phyloP scores from a whole-genome alignment of 169 alveolate genomes.

The Plasmodium vivax region DNA sequence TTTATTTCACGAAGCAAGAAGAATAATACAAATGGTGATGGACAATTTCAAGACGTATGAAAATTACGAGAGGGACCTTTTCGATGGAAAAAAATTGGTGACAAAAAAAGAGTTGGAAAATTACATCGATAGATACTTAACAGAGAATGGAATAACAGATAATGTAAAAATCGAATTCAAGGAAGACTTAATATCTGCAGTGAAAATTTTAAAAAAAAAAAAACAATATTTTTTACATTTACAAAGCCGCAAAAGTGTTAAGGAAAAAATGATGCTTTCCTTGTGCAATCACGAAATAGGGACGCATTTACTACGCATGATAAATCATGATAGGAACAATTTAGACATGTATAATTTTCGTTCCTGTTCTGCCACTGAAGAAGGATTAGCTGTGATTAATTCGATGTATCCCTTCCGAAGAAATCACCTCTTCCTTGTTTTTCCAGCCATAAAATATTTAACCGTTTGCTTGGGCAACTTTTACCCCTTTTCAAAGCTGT shows the following conservation, averaged over 20 bases:
- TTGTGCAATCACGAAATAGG: constrained; percentile 75
- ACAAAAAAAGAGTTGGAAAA: constrained; percentile 33
- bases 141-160: background rate
- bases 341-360: constrained; percentile 12
- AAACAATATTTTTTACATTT: constrained; percentile 34
- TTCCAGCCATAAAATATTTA: constrained; percentile 71
- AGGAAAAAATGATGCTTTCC: constrained; percentile 39
- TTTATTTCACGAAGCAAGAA: constrained; percentile 66
- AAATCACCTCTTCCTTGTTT: constrained; percentile 33
- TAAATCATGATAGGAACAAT: constrained; percentile 69
- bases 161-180: constrained; percentile 30
- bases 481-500: constrained; percentile 42
- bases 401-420: constrained; percentile 63
- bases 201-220: constrained; percentile 27
- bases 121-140: constrained; percentile 20
- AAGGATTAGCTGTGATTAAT: constrained; percentile 75
- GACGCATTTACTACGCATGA: constrained; percentile 74
- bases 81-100: background rate
- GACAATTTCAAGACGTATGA: constrained; percentile 46
- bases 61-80: constrained; percentile 27
- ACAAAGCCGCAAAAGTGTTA: constrained; percentile 12
- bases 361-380: constrained; percentile 70
- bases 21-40: constrained; percentile 45
- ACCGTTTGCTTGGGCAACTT: constrained; percentile 74
- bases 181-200: constrained; percentile 30